phyloP scores from a whole-genome alignment of 257 asterid species.

The Salvia hispanica region DNA sequence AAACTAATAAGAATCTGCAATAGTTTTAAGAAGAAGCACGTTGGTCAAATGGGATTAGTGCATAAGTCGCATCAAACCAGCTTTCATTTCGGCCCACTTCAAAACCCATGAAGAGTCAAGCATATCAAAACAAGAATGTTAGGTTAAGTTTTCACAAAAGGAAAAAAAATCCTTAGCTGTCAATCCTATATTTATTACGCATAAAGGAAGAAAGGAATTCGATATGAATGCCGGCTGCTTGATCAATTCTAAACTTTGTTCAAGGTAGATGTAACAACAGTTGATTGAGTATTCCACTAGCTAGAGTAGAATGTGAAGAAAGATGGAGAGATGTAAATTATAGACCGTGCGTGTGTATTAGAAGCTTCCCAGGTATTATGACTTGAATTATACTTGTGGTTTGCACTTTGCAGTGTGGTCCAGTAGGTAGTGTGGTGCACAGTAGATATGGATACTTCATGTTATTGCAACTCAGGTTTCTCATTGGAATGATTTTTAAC shows the following conservation, averaged over 20 bases:
- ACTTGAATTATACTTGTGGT: background rate
- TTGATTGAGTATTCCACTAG: background rate
- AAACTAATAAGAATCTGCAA: slow-evolving; percentile 22
- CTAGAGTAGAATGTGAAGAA: too few relatives aligned
- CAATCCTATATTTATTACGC: background rate
- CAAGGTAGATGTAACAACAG: background rate
- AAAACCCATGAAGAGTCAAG: slow-evolving; percentile 18
- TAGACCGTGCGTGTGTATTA: too few relatives aligned
- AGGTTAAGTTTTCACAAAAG: background rate
- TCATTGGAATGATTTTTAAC: background rate
- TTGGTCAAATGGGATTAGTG: background rate
- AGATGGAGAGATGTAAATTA: too few relatives aligned
- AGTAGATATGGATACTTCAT: background rate
- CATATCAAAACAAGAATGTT: slow-evolving; percentile 16
- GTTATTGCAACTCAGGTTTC: background rate
- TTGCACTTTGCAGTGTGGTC: background rate
- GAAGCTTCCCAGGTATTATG: background rate
- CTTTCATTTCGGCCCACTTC: slow-evolving; percentile 13
- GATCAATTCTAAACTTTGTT: slow-evolving; percentile 1
- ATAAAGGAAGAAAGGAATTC: slow-evolving; percentile 1
- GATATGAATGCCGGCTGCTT: background rate
- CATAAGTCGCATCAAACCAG: slow-evolving; percentile 9
- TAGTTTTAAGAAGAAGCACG: slow-evolving; percentile 7
- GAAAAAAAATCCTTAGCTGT: background rate
- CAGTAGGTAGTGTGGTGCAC: background rate